phyloP scores from a whole-genome alignment of 1,284 basidiomycete species.

The Cryptococcus neoformans region DNA sequence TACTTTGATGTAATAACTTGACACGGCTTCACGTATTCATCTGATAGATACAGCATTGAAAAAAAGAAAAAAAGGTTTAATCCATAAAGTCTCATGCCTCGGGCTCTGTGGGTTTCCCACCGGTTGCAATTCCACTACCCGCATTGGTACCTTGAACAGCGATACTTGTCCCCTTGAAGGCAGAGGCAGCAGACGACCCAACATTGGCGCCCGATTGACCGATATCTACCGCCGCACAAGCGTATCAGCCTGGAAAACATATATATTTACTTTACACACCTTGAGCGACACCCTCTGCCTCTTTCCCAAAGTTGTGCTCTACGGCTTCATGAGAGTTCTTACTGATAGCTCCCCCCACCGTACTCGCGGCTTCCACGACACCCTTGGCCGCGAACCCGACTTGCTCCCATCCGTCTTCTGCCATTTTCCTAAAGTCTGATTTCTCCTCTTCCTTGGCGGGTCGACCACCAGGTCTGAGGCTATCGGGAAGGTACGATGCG shows the following conservation, averaged over 20 bases:
- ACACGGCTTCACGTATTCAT: too few species aligned
- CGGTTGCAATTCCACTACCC: constrained; percentile 13
- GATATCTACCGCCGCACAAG: constrained; percentile 19
- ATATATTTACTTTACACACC: constrained; percentile 18
- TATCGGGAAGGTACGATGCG: constrained; percentile 24
- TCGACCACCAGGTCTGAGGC: constrained; percentile 13
- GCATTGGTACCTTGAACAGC: constrained; percentile 34
- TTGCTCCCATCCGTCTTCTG: constrained; percentile 41
- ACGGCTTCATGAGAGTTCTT: constrained; percentile 36
- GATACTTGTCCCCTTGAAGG: constrained; percentile 24
- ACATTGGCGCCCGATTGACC: constrained; percentile 37
- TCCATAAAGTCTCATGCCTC: too few species aligned
- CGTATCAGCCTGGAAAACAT: not conserved
- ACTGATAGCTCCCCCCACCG: constrained; percentile 35
- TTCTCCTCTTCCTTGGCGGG: constrained; percentile 28
- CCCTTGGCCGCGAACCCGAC: constrained; percentile 40
- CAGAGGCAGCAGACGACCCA: constrained; percentile 27
- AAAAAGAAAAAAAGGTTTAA: too few species aligned
- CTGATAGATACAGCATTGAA: too few species aligned
- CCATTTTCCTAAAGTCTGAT: constrained; percentile 24
- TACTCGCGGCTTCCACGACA: constrained; percentile 31
- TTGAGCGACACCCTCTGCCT: constrained; percentile 34
- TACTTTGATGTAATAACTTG: not conserved
- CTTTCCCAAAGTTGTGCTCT: constrained; percentile 36
- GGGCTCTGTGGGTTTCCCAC: not conserved